Evolutionary conservation across 148 eudicot genomes (phyloP).

Genomic region (Rhododendron henanense): DNA sequence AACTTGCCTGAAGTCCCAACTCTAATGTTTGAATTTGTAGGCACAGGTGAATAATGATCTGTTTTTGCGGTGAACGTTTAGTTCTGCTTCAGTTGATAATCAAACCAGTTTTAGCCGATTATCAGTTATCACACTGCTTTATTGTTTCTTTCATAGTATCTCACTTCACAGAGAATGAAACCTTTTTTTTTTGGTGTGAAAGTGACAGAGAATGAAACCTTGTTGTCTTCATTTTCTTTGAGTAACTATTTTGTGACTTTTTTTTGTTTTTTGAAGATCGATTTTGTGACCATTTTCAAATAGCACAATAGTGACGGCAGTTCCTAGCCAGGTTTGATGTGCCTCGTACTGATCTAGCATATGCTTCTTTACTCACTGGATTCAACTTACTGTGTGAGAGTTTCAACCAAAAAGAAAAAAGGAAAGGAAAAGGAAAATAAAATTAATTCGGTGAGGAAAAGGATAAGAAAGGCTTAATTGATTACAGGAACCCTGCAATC

Average conservation of each 20-base stretch:
- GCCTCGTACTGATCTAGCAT: not conserved
- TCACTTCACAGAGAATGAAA: not conserved
- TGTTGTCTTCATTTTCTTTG: not conserved
- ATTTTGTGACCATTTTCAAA: not conserved
- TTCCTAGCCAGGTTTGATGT: not conserved
- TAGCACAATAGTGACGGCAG: not conserved
- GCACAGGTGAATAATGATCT: slow-evolving; percentile 66
- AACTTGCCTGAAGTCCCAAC: slow-evolving; percentile 82
- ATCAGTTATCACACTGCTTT: not conserved
- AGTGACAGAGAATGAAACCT: not conserved
- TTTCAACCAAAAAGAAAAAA: not conserved
- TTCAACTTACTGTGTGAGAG: not conserved
- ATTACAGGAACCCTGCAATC: not conserved
- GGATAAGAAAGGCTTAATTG: not conserved
- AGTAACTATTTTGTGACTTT: too few species aligned
- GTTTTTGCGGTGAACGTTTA: not conserved
- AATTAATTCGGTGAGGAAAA: not conserved
- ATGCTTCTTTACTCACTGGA: not conserved
- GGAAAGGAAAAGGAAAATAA: too few species aligned
- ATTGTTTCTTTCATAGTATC: not conserved
- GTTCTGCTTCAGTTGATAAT: not conserved
- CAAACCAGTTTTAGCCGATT: not conserved
- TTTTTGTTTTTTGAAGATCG: too few species aligned
- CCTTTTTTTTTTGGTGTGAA: too few species aligned
- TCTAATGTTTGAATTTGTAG: slow-evolving; percentile 85